These are phyloP conservation scores for Clitoria ternatea DNA, from an alignment of 306 rosid genomes.

Conservation along the genomic window DNA sequence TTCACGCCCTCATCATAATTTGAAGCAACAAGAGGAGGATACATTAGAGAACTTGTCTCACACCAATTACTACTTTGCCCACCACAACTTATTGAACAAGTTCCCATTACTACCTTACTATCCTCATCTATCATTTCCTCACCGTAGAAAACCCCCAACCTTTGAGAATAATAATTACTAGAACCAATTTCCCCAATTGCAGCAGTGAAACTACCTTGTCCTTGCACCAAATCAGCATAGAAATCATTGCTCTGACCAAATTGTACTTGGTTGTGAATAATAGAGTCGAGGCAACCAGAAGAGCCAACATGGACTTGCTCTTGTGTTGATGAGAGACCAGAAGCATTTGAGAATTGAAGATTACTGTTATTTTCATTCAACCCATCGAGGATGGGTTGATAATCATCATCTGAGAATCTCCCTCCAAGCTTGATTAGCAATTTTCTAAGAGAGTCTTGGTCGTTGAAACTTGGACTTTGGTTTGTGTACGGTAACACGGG, in stretches of 20 bases:
- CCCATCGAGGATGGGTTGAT: slow-evolving; percentile 28
- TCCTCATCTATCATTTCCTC: slow-evolving; percentile 29
- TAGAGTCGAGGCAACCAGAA: slow-evolving; percentile 14
- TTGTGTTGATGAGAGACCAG: slow-evolving; percentile 11
- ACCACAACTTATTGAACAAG: background rate
- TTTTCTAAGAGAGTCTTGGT: slow-evolving; percentile 51
- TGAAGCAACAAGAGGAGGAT: slow-evolving; percentile 34
- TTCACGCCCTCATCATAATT: slow-evolving; percentile 16
- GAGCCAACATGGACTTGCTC: slow-evolving; percentile 24
- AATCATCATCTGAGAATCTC: slow-evolving; percentile 42
- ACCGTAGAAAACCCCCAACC: slow-evolving; percentile 42
- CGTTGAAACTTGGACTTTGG: slow-evolving; percentile 45
- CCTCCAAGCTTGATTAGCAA: slow-evolving; percentile 67
- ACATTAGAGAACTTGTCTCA: slow-evolving; percentile 37
- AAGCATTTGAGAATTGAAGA: slow-evolving; percentile 23
- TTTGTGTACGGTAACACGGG: slow-evolving; percentile 37
- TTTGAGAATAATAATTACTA: slow-evolving; percentile 27
- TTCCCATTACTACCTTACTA: slow-evolving; percentile 9
- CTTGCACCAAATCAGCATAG: slow-evolving; percentile 26
- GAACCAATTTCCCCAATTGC: slow-evolving; percentile 37
- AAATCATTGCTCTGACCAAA: slow-evolving; percentile 21
- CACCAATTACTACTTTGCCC: slow-evolving; percentile 38
- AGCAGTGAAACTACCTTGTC: slow-evolving; percentile 23
- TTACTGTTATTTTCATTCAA: too few species aligned
- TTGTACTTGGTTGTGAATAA: slow-evolving; percentile 15